These are phyloP conservation scores for Leonotis leonurus DNA, from an alignment of 257 asterid species.

Conservation along the genomic window DNA sequence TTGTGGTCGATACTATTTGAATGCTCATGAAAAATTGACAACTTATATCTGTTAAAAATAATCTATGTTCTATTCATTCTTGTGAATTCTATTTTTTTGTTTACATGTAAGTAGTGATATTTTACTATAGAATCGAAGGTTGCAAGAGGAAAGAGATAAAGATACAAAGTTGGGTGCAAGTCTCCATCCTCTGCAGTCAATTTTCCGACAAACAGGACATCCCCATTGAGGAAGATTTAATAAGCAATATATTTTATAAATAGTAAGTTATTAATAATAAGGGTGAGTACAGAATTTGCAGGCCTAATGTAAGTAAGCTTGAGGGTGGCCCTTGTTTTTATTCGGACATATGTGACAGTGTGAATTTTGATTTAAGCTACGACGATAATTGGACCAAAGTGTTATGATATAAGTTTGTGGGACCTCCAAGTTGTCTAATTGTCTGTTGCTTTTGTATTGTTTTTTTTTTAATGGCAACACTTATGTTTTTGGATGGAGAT, in stretches of 20 bases:
- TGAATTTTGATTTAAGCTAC: slow-evolving; percentile 16
- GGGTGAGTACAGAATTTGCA: too few relatives aligned
- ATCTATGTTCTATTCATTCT: too few relatives aligned
- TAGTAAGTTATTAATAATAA: too few relatives aligned
- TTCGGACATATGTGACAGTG: too few relatives aligned
- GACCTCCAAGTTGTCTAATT: not conserved
- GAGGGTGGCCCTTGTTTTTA: too few relatives aligned
- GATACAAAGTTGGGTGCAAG: slow-evolving; percentile 27
- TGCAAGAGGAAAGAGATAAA: slow-evolving; percentile 3
- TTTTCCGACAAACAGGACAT: slow-evolving; percentile 17
- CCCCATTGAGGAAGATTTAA: slow-evolving; percentile 11
- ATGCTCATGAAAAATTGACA: too few relatives aligned
- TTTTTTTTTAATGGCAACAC: not conserved
- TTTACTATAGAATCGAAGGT: not conserved
- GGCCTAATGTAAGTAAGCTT: too few relatives aligned
- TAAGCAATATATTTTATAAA: too few relatives aligned
- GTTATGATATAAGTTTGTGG: slow-evolving; percentile 19
- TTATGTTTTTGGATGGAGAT: not conserved
- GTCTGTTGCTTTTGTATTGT: not conserved
- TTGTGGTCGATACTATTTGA: too few relatives aligned
- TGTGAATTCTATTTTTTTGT: too few relatives aligned
- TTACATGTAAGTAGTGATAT: too few relatives aligned
- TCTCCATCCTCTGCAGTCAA: slow-evolving; percentile 27
- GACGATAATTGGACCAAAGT: slow-evolving; percentile 10
- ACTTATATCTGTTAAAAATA: too few relatives aligned